Base-by-base conservation (phyloP, 192 early-diverging fungal genomes). In the Pilobolus umbonatus region DNA sequence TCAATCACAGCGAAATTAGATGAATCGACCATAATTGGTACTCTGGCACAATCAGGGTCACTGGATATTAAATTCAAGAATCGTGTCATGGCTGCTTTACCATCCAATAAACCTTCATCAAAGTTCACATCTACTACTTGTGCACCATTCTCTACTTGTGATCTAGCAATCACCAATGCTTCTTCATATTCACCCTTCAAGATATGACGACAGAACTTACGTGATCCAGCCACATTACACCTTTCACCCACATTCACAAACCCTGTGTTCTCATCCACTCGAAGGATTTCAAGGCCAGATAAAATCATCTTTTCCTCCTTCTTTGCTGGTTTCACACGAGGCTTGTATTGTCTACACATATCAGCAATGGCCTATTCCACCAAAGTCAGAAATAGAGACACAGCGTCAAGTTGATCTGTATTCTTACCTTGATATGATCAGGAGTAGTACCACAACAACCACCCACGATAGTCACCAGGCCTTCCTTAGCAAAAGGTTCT, bases 361-460 rank as follows among this genome's bases (percentile, higher is more conserved):
- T 98, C 87, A 62, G 82, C 80, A 19, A 92, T 75, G 24, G 88
- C 89, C 61, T 82, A 65, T 68, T 10, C 57, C 24, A n/a, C 46
- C 12, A 24, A 19, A 32, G 36, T n/a, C 1, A 32, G 29, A 46
- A 19, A 17, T 26, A 28, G 32, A 25, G 22, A 28, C 28, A 42
- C 12, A 54, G 39, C 12, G 22, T 26, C 30, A 50, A 29, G 14
- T 57, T 12, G n/a, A 57, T 30, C 21, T 12, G n/a, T 11, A 46
- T 45, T 21, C 5, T 79, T 39, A 89, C 91, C 59, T 87, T 85
- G 61, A 98, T 96, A 67, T 98, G 95, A 17, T 77, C 89, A 0
- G 95, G 95, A 5, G 95, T 98, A 17, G 93, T 94, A 66, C 95
- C 95, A 61, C 95, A 98, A 81, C 95, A 98, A 36, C 95, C 95